Evolutionary conservation across 441 rosid genomes (phyloP), one percentile per base, ranked within the genome.

Genomic region (Macaranga tanarius): DNA sequence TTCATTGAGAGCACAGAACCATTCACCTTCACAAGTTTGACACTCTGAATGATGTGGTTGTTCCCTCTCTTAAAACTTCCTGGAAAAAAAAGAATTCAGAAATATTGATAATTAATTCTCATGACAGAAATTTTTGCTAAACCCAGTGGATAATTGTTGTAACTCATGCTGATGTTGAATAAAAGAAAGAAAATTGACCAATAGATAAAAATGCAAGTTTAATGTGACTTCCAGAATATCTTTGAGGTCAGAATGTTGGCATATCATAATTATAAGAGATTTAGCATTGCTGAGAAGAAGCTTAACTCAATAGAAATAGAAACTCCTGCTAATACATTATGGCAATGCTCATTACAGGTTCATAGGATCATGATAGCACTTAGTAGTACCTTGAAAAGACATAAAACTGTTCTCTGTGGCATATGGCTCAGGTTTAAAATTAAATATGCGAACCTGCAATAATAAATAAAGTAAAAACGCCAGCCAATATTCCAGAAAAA

Each of bases 351-450:
- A 62, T 26, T 62, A 72, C 10, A 31, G 5, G 22, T 8, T 19
- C 15, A 40, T 67, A 65, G 16, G 19, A 70, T 73, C 47, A 45
- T 61, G 48, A 60, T 61, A 52, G 48, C 48, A 58, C 60, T 26
- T 42, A 20, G 34, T 28, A 77, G 62, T 83, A 87, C 92, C 91
- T 80, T 84, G 86, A 75, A 92, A 87, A 63, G 90, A 78, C 63
- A 87, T 66, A 63, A 89, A 89, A 73, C 85, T 86, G 83, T 83
- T 91, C 73, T 89, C 99, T 26, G 84, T 70, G 72, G 81, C 72
- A 84, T 87, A 88, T 47, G 90, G 89, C 75, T 95, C 98, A 23
- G 92, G 80, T 77, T 91, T 95, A 59, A 95, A 85, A 73, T 86
- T 89, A 81, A 80, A 88, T 72, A 95, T 83, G 64, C 91, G 89